Base-by-base conservation (phyloP, 805 yeast species). In the Tetrapisispora nanseiensis region DNA sequence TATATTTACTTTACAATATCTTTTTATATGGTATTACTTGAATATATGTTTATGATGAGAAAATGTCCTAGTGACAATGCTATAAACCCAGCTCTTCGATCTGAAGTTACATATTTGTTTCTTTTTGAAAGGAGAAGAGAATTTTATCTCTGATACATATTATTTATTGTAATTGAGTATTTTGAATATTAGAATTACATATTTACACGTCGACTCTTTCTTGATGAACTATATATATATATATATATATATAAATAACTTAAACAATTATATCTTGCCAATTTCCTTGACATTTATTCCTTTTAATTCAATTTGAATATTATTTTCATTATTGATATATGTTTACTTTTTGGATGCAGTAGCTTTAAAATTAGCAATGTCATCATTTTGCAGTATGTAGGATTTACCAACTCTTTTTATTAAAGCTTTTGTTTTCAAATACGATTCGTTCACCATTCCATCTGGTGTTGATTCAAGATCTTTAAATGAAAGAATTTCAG, bases 311-410 rank as follows among this genome's bases (percentile, higher is more conserved):
- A 29, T 9, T 11, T 10, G 29, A 26, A 26, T 5, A 26, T 26
- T 26, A 26, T 11, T 7, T 26, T 4, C 10, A 26, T 26, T 6
- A 11, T 26, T 12, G 10, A 26, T 26, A 26, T 26, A 26, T 4
- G 33, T 11, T 23, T 63, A 59, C 2, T 61, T 63, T 59, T 77
- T 78, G 34, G 82, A 85, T 23, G 80, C 80, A 40, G 78, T 79
- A 3, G 87, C 81, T 57, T 82, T 82, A 63, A 87, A 77, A 40
- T 79, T 65, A 30, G 82, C 68, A 39, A 87, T 74, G 62, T 87
- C 96, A 23, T 95, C 94, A 56, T 87, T 95, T 55, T 82, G 86
- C 43, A 87, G 78, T 11, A 71, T 65, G 55, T 87, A 86, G 46
- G 77, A 79, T 61, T 49, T 87, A 35, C 96, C 95, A 56, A 52